A percentile compares a stretch with the other conserved stretches of the same genome.
Evolutionary conservation across 805 yeast genomes (phyloP).

Genomic region (Tetrapisispora phaffii): DNA sequence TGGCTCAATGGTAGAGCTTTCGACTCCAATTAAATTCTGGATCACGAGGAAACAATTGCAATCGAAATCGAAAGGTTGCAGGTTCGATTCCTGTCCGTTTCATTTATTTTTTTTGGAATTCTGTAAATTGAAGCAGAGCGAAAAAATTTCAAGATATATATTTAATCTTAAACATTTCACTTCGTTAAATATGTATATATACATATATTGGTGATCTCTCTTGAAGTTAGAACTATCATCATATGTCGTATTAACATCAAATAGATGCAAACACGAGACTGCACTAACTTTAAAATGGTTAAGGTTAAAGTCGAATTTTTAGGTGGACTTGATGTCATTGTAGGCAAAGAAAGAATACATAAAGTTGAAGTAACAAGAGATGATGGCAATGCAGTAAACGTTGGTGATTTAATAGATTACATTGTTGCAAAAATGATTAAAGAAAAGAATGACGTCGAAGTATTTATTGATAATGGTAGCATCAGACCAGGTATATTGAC

Average conservation of each 20-base stretch:
- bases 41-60: conserved; percentile 1
- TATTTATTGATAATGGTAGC: conserved; percentile 72
- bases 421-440: conserved; percentile 47
- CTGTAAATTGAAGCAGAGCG: no score
- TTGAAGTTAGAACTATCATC: no score
- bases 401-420: conserved; percentile 44
- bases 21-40: conserved; percentile 32
- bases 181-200: no score
- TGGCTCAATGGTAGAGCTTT: conserved; percentile 68
- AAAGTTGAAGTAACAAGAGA: conserved; percentile 40
- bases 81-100: conserved; percentile 3
- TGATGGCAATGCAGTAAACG: conserved; percentile 20
- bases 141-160: no score
- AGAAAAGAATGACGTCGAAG: conserved; percentile 53
- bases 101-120: background rate
- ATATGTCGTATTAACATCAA: no score
- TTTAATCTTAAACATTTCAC: no score
- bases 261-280: no score
- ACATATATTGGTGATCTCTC: no score
- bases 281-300: no score
- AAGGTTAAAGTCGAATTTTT: conserved; percentile 36
- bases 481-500: conserved; percentile 90
- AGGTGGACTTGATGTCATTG: conserved; percentile 82
- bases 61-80: conserved; percentile 3
- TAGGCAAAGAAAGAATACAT: conserved; percentile 47